Conservation (phyloP, 805 yeast genomes). For the Teunomyces gatunensis region DNA sequence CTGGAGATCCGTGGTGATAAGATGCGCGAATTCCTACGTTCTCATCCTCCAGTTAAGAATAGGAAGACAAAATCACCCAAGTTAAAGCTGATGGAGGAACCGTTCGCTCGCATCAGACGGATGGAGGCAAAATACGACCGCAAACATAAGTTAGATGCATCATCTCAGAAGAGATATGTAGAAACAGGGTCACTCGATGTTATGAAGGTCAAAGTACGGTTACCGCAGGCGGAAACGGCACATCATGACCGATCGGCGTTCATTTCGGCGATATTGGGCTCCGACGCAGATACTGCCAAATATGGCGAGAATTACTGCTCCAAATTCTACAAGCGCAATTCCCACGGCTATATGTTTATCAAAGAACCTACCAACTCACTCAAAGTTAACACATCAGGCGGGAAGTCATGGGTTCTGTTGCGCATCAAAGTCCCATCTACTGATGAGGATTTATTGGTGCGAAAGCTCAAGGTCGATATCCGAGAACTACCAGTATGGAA, state of each 20-base stretch:
- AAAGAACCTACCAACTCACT: conserved; percentile 28
- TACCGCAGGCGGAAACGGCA: neutral
- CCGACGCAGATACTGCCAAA: neutral
- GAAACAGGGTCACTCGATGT: neutral
- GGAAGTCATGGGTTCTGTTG: conserved; percentile 26
- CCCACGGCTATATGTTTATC: conserved; percentile 35
- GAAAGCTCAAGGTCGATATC: conserved; percentile 25
- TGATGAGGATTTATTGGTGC: conserved; percentile 2
- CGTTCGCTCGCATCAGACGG: neutral
- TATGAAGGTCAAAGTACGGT: neutral
- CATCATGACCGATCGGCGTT: neutral
- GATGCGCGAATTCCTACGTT: neutral
- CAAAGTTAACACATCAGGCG: conserved; percentile 23
- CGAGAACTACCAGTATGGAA: conserved; percentile 25
- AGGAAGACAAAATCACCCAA: neutral
- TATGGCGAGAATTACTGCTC: conserved; percentile 24
- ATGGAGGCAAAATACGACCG: neutral
- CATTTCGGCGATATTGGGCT: neutral
- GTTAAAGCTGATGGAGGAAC: neutral
- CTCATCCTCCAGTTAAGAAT: neutral
- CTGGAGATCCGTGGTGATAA: neutral
- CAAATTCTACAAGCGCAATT: conserved; percentile 33
- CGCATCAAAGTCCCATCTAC: conserved; percentile 16
- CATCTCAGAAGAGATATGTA: neutral
- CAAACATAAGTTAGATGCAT: neutral